Percentiles rank a stretch among this genome's conserved stretches.
Conservation (phyloP, 1,284 basidiomycete species). For the Chalciporus piperatoides region DNA sequence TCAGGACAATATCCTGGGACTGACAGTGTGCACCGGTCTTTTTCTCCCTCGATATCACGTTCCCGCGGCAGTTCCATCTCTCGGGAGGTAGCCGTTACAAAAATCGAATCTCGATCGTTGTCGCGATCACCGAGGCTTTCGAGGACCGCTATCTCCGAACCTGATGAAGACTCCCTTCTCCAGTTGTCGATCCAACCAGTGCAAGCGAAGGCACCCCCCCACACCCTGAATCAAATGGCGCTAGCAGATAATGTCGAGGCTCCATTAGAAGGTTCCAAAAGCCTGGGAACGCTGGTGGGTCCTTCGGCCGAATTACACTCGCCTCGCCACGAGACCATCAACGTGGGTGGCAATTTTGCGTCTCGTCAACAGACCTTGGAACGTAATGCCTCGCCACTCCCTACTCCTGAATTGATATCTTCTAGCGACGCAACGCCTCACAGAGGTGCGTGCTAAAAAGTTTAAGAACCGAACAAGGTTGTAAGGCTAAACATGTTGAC, state of each 20-base stretch:
- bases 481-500: conserved; percentile 14
- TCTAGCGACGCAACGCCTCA: conserved; percentile 6
- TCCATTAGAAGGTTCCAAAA: conserved; percentile 21
- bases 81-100: conserved; percentile 27
- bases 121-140: conserved; percentile 40
- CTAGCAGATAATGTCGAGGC: conserved; percentile 10
- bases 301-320: conserved; percentile 14
- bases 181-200: conserved; percentile 22
- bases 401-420: conserved; percentile 8
- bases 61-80: conserved; percentile 28
- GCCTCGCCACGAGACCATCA: conserved; percentile 22
- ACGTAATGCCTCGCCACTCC: conserved; percentile 5
- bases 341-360: conserved; percentile 17
- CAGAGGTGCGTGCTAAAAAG: conserved; percentile 17
- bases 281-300: conserved; percentile 19
- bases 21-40: conserved; percentile 12
- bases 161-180: conserved; percentile 21
- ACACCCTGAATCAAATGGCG: conserved; percentile 13
- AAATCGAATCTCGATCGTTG: conserved; percentile 33
- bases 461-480: not conserved
- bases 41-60: conserved; percentile 17
- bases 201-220: conserved; percentile 20
- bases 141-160: conserved; percentile 31
- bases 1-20: conserved; percentile 4
- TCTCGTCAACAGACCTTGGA: conserved; percentile 7